phyloP scores from a whole-genome alignment of 768 basidiomycete genomes.

The Phanerochaete carnosa region DNA sequence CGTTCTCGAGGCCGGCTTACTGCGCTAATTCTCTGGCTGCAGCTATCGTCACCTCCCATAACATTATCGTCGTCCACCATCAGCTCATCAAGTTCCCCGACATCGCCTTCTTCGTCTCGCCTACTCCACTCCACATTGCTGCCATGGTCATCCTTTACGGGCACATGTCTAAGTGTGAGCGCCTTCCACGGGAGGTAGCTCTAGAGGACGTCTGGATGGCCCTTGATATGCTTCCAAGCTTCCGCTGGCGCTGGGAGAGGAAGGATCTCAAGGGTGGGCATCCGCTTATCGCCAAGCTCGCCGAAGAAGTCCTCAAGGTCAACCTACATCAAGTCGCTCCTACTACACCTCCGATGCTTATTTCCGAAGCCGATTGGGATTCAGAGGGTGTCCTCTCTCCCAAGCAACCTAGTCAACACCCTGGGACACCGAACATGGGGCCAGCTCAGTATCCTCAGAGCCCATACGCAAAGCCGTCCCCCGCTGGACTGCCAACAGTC shows the following conservation, averaged over 20 bases:
- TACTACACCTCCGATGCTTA: constrained; percentile 32
- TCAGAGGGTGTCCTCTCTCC: constrained; percentile 27
- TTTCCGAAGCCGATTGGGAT: constrained; percentile 46
- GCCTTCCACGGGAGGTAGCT: constrained; percentile 59
- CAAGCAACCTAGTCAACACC: constrained; percentile 12
- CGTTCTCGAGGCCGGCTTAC: not conserved
- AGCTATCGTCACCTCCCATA: constrained; percentile 87
- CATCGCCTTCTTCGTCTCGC: constrained; percentile 85
- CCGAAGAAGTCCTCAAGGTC: constrained; percentile 75
- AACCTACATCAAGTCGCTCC: constrained; percentile 60
- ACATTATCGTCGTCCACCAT: constrained; percentile 81
- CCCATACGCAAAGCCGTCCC: constrained; percentile 26
- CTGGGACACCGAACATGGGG: constrained; percentile 31
- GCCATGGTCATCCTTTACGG: constrained; percentile 91
- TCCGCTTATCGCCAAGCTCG: constrained; percentile 80
- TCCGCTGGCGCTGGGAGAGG: constrained; percentile 91
- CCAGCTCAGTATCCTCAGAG: constrained; percentile 28
- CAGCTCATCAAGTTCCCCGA: constrained; percentile 83
- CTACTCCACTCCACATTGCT: constrained; percentile 84
- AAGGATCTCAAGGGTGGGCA: constrained; percentile 78
- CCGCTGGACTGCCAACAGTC: constrained; percentile 8
- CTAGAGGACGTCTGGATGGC: constrained; percentile 85
- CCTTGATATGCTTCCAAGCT: constrained; percentile 82
- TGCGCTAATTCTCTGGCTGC: not conserved
- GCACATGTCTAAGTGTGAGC: constrained; percentile 75